Base-by-base conservation (phyloP, 1,284 basidiomycete genomes). In the Malassezia brasiliensis region DNA sequence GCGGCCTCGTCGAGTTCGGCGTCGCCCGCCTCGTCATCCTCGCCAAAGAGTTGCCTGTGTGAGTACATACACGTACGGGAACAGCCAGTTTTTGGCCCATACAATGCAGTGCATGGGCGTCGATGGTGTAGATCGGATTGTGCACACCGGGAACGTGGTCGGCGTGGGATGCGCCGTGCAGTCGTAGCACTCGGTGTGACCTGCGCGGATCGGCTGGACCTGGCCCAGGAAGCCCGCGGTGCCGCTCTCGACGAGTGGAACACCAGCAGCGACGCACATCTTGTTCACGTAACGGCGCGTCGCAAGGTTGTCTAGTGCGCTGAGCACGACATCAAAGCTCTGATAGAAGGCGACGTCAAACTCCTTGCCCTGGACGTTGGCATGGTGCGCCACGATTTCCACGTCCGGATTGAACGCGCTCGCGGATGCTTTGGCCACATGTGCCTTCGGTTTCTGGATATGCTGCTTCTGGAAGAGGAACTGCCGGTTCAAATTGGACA, bases 71-170 rank as follows among this genome's bases (percentile, higher is more conserved):
- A 65, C 53, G 42, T 61, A 61, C 0, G 54, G 84, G 64, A 98
- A 83, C n/a, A 98, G 83, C 78, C 96, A 98, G 65, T 84, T 91
- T 76, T 98, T 99, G 31, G 89, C 90, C 94, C 94, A 99, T 0
- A 96, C 93, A 53, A 98, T 96, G 72, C 91, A 98, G 72, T 99
- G 94, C 47, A 98, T 94, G 0, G 94, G 90, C 61, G 93, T 90
- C 52, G 87, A 90, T 0, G 94, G 94, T 0, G 94, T 98, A 1
- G 90, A 90, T 44, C 94, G 85, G 66, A 99, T 98, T 0, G 94
- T 99, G 77, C 94, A 99, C 2, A 98, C 91, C 0, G 94, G 93
- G 73, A 89, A 98, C 0, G 88, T 87, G 75, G 93, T 96, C 0
- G 90, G 89, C 0, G 86, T 85, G 0, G 85, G 85, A 76, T 96